A percentile compares a stretch with the other conserved stretches of the same genome.
phyloP scores from a whole-genome alignment of 371 early-diverging fungal species.

The Mortierella sp. region DNA sequence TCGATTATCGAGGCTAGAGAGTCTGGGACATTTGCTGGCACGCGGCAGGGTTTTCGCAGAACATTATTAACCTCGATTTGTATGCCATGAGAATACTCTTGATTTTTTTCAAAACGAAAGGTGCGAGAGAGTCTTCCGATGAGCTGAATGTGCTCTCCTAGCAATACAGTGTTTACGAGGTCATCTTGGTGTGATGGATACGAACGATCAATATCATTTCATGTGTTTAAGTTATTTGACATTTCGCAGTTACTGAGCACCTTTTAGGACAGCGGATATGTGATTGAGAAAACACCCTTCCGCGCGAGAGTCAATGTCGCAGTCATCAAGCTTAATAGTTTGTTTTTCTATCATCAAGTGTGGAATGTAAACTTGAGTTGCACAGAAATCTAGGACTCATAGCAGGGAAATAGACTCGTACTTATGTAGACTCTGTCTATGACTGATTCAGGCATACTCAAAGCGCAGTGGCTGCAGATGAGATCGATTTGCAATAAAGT shows the following conservation, averaged over 20 bases:
- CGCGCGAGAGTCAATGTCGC: neutral
- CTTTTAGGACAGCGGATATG: slow-evolving; percentile 18
- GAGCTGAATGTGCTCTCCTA: slow-evolving; percentile 31
- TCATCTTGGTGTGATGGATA: slow-evolving; percentile 20
- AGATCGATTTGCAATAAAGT: slow-evolving; percentile 34
- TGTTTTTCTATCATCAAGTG: slow-evolving; percentile 26
- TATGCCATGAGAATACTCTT: slow-evolving; percentile 27
- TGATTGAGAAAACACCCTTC: slow-evolving; percentile 42
- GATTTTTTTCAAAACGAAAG: neutral
- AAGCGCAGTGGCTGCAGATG: slow-evolving; percentile 34
- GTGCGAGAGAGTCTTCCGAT: slow-evolving; percentile 21
- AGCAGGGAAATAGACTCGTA: neutral
- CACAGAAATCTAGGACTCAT: neutral
- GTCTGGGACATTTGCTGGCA: neutral
- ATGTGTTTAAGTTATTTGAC: neutral
- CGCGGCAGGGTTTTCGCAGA: neutral
- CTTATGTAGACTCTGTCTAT: slow-evolving; percentile 42
- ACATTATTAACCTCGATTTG: slow-evolving; percentile 40
- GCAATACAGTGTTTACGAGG: slow-evolving; percentile 10
- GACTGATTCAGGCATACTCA: slow-evolving; percentile 43
- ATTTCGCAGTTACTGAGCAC: neutral
- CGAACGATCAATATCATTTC: neutral
- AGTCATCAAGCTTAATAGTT: slow-evolving; percentile 16
- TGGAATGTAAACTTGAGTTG: neutral
- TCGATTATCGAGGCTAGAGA: slow-evolving; percentile 1